These are phyloP conservation scores for Symbiodinium pilosum DNA, from an alignment of 73 alveolate genomes.

Conservation along the genomic window DNA sequence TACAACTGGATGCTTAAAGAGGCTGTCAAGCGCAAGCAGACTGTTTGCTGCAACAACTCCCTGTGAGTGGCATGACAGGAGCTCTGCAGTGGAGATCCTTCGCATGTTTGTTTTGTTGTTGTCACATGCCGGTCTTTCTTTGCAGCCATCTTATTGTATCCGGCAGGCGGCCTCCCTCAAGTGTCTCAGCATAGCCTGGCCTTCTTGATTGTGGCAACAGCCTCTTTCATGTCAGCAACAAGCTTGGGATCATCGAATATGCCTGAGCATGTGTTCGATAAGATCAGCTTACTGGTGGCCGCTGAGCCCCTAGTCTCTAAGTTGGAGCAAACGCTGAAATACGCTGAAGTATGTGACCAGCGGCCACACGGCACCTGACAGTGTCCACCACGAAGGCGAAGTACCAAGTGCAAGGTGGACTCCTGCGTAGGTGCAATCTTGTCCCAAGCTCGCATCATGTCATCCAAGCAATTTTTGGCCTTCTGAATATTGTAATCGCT, in stretches of 20 bases:
- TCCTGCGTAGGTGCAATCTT: slow-evolving; percentile 10
- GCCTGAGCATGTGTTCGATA: neutral
- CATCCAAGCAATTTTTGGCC: neutral
- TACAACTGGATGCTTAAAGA: too few relatives aligned
- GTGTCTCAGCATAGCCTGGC: slow-evolving; percentile 12
- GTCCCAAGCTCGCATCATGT: neutral
- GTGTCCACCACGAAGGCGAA: slow-evolving; percentile 91
- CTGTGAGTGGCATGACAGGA: neutral
- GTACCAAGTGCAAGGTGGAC: slow-evolving; percentile 82
- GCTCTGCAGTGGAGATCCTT: too few relatives aligned
- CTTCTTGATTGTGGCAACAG: slow-evolving; percentile 82
- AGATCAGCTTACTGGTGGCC: neutral
- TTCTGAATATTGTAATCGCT: slow-evolving; percentile 95
- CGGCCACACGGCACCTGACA: slow-evolving; percentile 79
- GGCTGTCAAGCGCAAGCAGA: too few relatives aligned
- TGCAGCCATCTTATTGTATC: too few relatives aligned
- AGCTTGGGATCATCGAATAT: slow-evolving; percentile 84
- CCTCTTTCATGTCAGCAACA: slow-evolving; percentile 76
- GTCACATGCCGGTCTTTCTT: too few relatives aligned
- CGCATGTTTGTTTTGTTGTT: too few relatives aligned
- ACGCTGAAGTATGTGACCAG: too few relatives aligned
- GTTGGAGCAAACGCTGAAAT: too few relatives aligned
- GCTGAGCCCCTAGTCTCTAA: too few relatives aligned
- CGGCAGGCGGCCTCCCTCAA: neutral
- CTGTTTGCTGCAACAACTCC: too few relatives aligned